Evolutionary conservation across 768 basidiomycete species (phyloP), one percentile per base, ranked within the genome.

Genomic region (Gymnopilus junonius): DNA sequence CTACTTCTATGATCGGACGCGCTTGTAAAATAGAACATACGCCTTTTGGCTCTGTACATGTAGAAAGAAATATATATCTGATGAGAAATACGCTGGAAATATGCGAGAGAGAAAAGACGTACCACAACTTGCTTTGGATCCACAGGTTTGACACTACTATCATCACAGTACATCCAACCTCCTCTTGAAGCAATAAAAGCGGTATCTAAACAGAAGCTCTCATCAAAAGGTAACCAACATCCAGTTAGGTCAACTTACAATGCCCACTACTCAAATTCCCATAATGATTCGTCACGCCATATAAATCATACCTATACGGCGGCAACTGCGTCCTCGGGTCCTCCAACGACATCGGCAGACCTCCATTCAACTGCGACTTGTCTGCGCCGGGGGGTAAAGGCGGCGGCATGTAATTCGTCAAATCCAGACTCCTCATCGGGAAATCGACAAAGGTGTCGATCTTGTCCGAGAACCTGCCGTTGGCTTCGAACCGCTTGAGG

Each of bases 361-460:
- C 80, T 4, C 78, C 77, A 61, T 82, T 83, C 55, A 82, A 76
- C 69, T 75, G 78, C n/a, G 74, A 76, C 68, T 81, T 84, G 72
- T 83, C 86, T 55, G 80, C 82, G 53, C 88, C 87, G 21, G 89
- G 86, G 8, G 90, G 87, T 2, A 92, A 76, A 1, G 92, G 88
- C 3, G 89, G 82, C 2, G 96, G 97, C 85, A 98, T 90, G 73
- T 93, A 95, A 70, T 89, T 87, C 27, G 94, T 83, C 54, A 89
- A 74, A 71, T 89, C 87, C 51, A 89, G 70, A 20, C 69, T 68
- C 65, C 80, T 87, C 67, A 85, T 75, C 6, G 97, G 97, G 77
- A 93, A 99, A 65, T 97, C 93, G 42, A 99, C 92, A 65, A 89
- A 86, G 1, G 96, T 97, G 75, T 99, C 96, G 57, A 99, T 88